These are phyloP conservation scores for Eremothecium sinecaudum DNA, from an alignment of 1,139 yeast species.

Conservation along the genomic window DNA sequence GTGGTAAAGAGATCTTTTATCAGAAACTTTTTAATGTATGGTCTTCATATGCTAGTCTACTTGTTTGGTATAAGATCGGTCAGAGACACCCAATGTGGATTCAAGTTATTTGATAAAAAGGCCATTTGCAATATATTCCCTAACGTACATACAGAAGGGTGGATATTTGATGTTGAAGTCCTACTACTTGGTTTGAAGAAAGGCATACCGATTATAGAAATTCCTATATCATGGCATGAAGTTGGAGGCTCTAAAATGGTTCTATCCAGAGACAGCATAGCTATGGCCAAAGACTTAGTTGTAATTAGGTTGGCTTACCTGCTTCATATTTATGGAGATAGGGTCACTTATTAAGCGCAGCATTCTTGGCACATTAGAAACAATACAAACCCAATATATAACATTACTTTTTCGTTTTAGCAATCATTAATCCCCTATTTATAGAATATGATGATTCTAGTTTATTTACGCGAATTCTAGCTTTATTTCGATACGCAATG, in stretches of 20 bases:
- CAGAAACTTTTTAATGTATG: constrained; percentile 87
- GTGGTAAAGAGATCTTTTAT: constrained; percentile 86
- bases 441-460: too few relatives aligned
- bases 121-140: constrained; percentile 69
- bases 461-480: too few relatives aligned
- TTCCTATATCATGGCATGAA: constrained; percentile 94
- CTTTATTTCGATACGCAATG: too few relatives aligned
- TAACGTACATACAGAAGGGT: constrained; percentile 89
- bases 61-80: constrained; percentile 81
- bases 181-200: constrained; percentile 71
- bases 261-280: constrained; percentile 79
- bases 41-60: constrained; percentile 75
- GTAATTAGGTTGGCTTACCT: constrained; percentile 84
- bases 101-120: constrained; percentile 72
- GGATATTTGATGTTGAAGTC: constrained; percentile 96
- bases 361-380: too few relatives aligned
- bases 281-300: constrained; percentile 92
- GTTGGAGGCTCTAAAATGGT: constrained; percentile 92
- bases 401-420: too few relatives aligned
- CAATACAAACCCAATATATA: too few relatives aligned
- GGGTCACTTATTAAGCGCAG: constrained; percentile 10
- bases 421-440: too few relatives aligned
- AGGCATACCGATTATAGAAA: constrained; percentile 56
- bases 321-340: constrained; percentile 63
- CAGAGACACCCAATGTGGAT: constrained; percentile 95